These are phyloP conservation scores for Myriosclerotinia duriaeana DNA, from an alignment of 2,329 filamentous ascomycete genomes.

Conservation along the genomic window DNA sequence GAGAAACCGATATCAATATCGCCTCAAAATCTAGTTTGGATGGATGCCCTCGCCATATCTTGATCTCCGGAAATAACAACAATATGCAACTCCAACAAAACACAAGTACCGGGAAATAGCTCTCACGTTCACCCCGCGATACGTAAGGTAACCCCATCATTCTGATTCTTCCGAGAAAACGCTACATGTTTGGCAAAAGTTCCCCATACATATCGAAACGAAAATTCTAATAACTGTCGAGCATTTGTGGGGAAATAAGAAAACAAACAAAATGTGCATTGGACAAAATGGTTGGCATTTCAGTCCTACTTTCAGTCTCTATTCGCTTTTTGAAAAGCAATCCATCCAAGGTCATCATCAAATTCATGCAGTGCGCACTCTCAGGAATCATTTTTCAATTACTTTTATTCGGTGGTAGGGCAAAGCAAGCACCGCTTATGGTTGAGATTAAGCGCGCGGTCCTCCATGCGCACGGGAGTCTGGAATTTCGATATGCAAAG, in stretches of 20 bases:
- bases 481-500: background rate
- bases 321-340: background rate
- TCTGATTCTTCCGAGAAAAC: constrained; percentile 14
- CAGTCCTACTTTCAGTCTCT: background rate
- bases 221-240: background rate
- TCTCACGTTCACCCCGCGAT: background rate
- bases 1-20: background rate
- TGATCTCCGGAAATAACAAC: background rate
- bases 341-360: background rate
- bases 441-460: background rate
- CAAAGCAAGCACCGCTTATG: background rate
- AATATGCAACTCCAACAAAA: constrained; percentile 9
- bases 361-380: background rate
- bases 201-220: background rate
- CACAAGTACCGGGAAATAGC: background rate
- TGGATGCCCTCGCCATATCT: background rate
- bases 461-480: background rate
- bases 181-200: background rate
- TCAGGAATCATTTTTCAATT: no score
- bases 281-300: background rate
- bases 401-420: background rate
- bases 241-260: background rate
- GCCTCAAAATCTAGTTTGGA: background rate
- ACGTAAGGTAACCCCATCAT: background rate
- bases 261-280: background rate